phyloP scores from a whole-genome alignment of 2,329 filamentous ascomycete genomes.

The Aspergillus sp. region DNA sequence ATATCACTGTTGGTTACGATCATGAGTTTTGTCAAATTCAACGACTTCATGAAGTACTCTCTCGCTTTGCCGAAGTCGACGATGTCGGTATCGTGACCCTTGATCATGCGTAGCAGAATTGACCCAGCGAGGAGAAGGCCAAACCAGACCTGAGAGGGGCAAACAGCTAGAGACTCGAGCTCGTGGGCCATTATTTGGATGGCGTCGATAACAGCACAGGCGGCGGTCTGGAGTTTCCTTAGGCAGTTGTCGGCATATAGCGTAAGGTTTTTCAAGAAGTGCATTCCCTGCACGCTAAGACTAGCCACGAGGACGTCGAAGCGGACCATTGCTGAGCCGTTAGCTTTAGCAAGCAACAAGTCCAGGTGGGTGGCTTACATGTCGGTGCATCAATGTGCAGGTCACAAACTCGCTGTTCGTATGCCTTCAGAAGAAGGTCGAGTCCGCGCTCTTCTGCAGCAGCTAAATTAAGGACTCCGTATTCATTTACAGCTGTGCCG shows the following conservation, averaged over 20 bases:
- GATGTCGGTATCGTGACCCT: conserved; percentile 29
- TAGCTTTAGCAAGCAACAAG: neutral
- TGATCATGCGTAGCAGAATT: conserved; percentile 39
- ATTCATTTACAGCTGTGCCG: conserved; percentile 36
- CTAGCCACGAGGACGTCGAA: conserved; percentile 32
- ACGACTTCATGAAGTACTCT: conserved; percentile 34
- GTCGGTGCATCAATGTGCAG: conserved; percentile 33
- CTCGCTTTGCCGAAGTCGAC: conserved; percentile 37
- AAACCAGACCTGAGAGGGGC: conserved; percentile 30
- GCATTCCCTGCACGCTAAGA: conserved; percentile 35
- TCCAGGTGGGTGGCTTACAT: conserved; percentile 21
- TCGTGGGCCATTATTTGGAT: conserved; percentile 24
- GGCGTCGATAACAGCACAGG: conserved; percentile 32
- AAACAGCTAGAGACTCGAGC: conserved; percentile 21
- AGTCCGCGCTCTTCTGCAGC: conserved; percentile 39
- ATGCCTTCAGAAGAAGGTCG: conserved; percentile 37
- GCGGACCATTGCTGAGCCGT: conserved; percentile 29
- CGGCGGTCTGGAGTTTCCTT: conserved; percentile 25
- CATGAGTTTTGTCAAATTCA: conserved; percentile 41
- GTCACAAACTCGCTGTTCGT: conserved; percentile 37
- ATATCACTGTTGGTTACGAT: conserved; percentile 37
- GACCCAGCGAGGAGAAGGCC: conserved; percentile 32
- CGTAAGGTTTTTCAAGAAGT: conserved; percentile 36
- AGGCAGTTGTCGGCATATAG: conserved; percentile 27
- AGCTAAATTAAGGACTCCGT: conserved; percentile 40